Percentiles rank a stretch among this genome's conserved stretches.
These are phyloP conservation scores for Trametes sanguinea DNA, from an alignment of 768 basidiomycete genomes.

Conservation along the genomic window DNA sequence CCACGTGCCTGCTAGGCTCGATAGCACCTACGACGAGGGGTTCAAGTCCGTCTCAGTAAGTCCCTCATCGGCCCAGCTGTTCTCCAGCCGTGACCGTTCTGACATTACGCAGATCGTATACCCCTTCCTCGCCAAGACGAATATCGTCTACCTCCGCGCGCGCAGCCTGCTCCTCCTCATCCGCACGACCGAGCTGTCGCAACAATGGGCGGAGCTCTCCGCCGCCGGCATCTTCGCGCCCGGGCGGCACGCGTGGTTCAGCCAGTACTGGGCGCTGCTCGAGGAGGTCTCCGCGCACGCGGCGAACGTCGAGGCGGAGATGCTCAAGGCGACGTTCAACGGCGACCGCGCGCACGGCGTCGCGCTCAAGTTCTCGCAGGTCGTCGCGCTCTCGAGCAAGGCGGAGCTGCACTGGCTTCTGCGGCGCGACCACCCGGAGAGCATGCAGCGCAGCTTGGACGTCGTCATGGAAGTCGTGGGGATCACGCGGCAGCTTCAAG, in stretches of 20 bases:
- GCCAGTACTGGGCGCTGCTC: constrained; percentile 28
- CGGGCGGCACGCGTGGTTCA: constrained; percentile 24
- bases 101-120: constrained; percentile 12
- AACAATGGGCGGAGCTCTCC: constrained; percentile 14
- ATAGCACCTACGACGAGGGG: constrained; percentile 22
- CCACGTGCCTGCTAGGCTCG: constrained; percentile 16
- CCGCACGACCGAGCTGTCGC: constrained; percentile 1
- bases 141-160: constrained; percentile 24
- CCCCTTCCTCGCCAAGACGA: constrained; percentile 21
- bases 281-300: constrained; percentile 26
- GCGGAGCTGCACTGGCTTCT: constrained; percentile 29
- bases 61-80: too few relatives aligned
- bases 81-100: neutral
- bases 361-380: constrained; percentile 27
- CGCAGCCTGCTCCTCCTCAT: constrained; percentile 21
- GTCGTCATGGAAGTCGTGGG: constrained; percentile 28
- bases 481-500: constrained; percentile 27
- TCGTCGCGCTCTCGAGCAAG: constrained; percentile 28
- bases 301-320: constrained; percentile 20
- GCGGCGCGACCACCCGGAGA: constrained; percentile 25
- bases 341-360: constrained; percentile 22
- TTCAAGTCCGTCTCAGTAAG: constrained; percentile 24
- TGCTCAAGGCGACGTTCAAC: constrained; percentile 28
- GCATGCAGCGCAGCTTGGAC: constrained; percentile 26
- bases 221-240: constrained; percentile 13